Conservation (phyloP, 768 basidiomycete genomes). For the Boletus vinaceobasis region DNA sequence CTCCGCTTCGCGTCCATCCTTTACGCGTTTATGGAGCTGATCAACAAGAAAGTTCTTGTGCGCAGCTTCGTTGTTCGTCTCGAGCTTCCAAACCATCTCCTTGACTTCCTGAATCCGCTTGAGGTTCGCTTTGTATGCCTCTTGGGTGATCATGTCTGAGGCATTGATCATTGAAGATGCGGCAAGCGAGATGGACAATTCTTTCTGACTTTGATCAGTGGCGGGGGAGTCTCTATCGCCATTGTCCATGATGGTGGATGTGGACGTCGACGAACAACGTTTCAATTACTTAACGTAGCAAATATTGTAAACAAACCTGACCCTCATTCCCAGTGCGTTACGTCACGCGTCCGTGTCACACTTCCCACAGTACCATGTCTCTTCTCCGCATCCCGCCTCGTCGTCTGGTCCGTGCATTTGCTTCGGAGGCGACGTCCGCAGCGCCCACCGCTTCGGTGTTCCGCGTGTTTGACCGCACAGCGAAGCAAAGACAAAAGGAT, state of each 20-base stretch:
- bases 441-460: slow-evolving; percentile 50
- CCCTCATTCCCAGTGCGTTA: slow-evolving; percentile 1
- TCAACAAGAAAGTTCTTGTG: slow-evolving; percentile 33
- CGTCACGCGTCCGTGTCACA: slow-evolving; percentile 18
- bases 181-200: slow-evolving; percentile 13
- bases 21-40: slow-evolving; percentile 35
- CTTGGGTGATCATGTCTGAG: slow-evolving; percentile 15
- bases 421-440: slow-evolving; percentile 45
- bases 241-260: slow-evolving; percentile 18
- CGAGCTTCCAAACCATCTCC: slow-evolving; percentile 27
- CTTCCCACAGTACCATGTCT: slow-evolving; percentile 17
- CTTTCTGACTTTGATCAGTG: slow-evolving; percentile 8
- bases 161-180: slow-evolving; percentile 26
- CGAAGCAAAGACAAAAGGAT: slow-evolving; percentile 77
- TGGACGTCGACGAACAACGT: neutral
- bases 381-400: slow-evolving; percentile 3
- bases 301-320: neutral
- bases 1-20: slow-evolving; percentile 47
- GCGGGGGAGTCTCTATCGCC: neutral
- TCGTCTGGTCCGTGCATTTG: slow-evolving; percentile 38
- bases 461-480: slow-evolving; percentile 81
- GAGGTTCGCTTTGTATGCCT: slow-evolving; percentile 24
- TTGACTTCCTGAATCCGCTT: slow-evolving; percentile 29
- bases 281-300: too few relatives aligned
- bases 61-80: slow-evolving; percentile 41